phyloP scores from a whole-genome alignment of 495 filamentous ascomycete species.

The Tuber calosporum region DNA sequence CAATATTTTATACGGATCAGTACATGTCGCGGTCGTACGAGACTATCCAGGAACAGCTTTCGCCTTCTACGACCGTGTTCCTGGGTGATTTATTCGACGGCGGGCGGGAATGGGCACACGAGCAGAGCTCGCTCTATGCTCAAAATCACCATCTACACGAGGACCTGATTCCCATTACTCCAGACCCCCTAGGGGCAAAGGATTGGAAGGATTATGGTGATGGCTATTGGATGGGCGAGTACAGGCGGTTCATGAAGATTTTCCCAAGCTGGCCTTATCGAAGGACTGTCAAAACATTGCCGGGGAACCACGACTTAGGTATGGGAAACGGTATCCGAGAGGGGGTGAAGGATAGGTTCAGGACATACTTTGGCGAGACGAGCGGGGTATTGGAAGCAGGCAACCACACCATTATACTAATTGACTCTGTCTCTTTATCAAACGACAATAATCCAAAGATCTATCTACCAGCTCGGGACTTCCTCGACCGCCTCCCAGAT shows the following conservation, averaged over 20 bases:
- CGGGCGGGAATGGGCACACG: conserved; percentile 79
- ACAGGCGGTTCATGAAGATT: conserved; percentile 67
- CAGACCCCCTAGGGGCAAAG: conserved; percentile 41
- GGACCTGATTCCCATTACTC: conserved; percentile 52
- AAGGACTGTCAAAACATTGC: conserved; percentile 70
- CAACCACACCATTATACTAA: conserved; percentile 90
- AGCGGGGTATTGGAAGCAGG: conserved; percentile 84
- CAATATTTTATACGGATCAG: conserved; percentile 74
- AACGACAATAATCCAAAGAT: conserved; percentile 52
- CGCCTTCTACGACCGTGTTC: conserved; percentile 79
- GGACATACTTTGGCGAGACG: conserved; percentile 78
- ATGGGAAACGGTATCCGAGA: conserved; percentile 78
- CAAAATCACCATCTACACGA: conserved; percentile 45
- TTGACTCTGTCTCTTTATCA: conserved; percentile 78
- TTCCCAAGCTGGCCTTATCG: conserved; percentile 64
- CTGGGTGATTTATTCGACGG: conserved; percentile 95
- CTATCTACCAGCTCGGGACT: conserved; percentile 68
- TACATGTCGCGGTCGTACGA: conserved; percentile 76
- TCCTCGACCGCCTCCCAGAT: conserved; percentile 57
- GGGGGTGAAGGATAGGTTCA: conserved; percentile 71
- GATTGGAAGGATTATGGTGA: conserved; percentile 70
- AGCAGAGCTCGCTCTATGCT: conserved; percentile 30
- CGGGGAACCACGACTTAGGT: conserved; percentile 96
- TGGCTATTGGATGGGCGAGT: conserved; percentile 76
- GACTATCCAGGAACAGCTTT: conserved; percentile 59